Conservation (phyloP, 495 filamentous ascomycete species). For the Penicillium dipodomyicola region DNA sequence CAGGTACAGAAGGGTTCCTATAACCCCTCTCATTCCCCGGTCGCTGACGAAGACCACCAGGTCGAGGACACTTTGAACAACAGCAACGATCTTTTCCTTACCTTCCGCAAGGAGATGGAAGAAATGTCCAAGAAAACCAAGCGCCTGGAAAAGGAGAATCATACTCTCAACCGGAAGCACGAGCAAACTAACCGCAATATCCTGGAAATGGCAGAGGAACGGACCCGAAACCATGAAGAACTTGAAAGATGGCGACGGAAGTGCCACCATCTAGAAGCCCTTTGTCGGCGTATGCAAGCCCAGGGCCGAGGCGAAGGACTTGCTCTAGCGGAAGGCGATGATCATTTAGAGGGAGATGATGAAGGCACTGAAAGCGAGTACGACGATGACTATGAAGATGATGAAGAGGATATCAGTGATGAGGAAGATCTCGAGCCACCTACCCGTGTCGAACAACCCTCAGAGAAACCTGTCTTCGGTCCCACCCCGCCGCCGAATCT, state of each 20-base stretch:
- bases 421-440: slow-evolving; percentile 64
- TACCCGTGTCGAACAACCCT: slow-evolving; percentile 31
- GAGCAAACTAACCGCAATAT: slow-evolving; percentile 93
- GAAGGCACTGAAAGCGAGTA: slow-evolving; percentile 70
- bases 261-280: slow-evolving; percentile 86
- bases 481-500: slow-evolving; percentile 57
- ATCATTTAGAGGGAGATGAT: slow-evolving; percentile 62
- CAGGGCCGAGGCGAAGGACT: slow-evolving; percentile 71
- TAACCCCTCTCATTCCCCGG: slow-evolving; percentile 12
- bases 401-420: slow-evolving; percentile 65
- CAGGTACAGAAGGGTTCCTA: slow-evolving; percentile 65
- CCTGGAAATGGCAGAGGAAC: slow-evolving; percentile 96
- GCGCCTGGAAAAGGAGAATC: slow-evolving; percentile 93
- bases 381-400: slow-evolving; percentile 62
- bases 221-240: slow-evolving; percentile 76
- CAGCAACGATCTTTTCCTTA: slow-evolving; percentile 96
- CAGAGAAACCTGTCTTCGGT: slow-evolving; percentile 51
- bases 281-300: slow-evolving; percentile 91
- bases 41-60: slow-evolving; percentile 48
- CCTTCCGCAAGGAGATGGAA: slow-evolving; percentile 99
- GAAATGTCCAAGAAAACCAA: slow-evolving; percentile 99
- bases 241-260: slow-evolving; percentile 80
- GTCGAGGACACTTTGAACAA: slow-evolving; percentile 99
- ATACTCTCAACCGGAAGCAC: slow-evolving; percentile 85
- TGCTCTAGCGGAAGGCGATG: slow-evolving; percentile 47